phyloP scores from a whole-genome alignment of 208 protist species.

The Histomonas meleagridis region DNA sequence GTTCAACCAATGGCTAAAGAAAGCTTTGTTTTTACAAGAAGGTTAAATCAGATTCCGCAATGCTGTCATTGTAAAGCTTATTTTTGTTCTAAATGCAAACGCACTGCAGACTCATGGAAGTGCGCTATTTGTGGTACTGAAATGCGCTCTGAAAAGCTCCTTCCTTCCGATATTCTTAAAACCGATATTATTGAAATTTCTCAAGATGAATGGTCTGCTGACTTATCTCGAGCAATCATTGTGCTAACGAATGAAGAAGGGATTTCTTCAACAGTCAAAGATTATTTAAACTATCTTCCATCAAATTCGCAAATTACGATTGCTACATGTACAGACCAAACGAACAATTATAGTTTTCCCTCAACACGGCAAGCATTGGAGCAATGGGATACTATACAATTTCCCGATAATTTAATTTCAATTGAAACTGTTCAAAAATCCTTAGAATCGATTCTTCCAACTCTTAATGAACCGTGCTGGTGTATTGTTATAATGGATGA shows the following conservation, averaged over 20 bases:
- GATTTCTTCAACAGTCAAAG: neutral
- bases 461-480: neutral
- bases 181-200: neutral
- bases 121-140: neutral
- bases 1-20: too few species aligned
- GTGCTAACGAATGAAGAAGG: neutral
- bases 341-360: neutral
- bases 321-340: neutral
- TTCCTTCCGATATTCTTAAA: neutral
- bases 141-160: neutral
- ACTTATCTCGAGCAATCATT: neutral
- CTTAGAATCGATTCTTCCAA: neutral
- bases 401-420: neutral
- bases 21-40: too few species aligned
- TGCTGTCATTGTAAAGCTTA: neutral
- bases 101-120: neutral
- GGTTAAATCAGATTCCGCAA: too few species aligned
- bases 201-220: neutral
- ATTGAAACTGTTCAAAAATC: neutral
- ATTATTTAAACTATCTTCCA: neutral
- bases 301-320: neutral
- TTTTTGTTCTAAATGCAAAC: neutral
- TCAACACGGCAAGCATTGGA: neutral
- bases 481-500: neutral
- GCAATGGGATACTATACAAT: slow-evolving; percentile 4